A percentile compares a stretch with the other conserved stretches of the same genome.
phyloP scores from a whole-genome alignment of 2,329 filamentous ascomycete species.

The Paraconiothyrium brasiliense region DNA sequence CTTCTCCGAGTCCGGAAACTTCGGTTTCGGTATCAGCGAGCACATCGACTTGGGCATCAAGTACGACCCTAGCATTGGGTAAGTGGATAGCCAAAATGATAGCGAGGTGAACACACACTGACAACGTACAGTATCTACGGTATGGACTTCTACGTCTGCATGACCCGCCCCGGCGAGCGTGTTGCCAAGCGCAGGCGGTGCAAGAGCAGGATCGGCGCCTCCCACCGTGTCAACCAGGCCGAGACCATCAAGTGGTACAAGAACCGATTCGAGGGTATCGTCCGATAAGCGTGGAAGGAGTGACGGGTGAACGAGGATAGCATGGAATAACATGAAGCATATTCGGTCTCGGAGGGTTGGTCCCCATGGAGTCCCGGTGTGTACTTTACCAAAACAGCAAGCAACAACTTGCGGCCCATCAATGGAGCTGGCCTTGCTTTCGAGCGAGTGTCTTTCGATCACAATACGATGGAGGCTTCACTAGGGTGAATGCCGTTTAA shows the following conservation, averaged over 20 bases:
- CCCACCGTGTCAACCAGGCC: constrained; percentile 90
- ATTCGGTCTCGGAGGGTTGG: constrained; percentile 50
- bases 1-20: constrained; percentile 96
- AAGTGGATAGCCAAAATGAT: constrained; percentile 26
- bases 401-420: constrained; percentile 56
- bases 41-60: constrained; percentile 99
- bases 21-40: constrained; percentile 99
- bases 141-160: constrained; percentile 99
- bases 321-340: constrained; percentile 45
- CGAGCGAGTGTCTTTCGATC: constrained; percentile 48
- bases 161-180: constrained; percentile 99
- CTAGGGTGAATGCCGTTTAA: constrained; percentile 67
- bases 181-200: constrained; percentile 93
- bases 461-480: constrained; percentile 68
- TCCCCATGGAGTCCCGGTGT: constrained; percentile 50
- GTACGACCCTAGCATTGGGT: constrained; percentile 54
- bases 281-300: constrained; percentile 76
- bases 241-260: constrained; percentile 99
- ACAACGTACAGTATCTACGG: constrained; percentile 57
- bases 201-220: constrained; percentile 85
- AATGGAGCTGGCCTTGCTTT: constrained; percentile 53
- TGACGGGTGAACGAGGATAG: constrained; percentile 37
- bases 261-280: constrained; percentile 96
- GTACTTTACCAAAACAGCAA: constrained; percentile 54
- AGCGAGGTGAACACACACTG: constrained; percentile 23